Conservation (phyloP, 1,139 yeast species). For the Geotrichum cucujoidarum region DNA sequence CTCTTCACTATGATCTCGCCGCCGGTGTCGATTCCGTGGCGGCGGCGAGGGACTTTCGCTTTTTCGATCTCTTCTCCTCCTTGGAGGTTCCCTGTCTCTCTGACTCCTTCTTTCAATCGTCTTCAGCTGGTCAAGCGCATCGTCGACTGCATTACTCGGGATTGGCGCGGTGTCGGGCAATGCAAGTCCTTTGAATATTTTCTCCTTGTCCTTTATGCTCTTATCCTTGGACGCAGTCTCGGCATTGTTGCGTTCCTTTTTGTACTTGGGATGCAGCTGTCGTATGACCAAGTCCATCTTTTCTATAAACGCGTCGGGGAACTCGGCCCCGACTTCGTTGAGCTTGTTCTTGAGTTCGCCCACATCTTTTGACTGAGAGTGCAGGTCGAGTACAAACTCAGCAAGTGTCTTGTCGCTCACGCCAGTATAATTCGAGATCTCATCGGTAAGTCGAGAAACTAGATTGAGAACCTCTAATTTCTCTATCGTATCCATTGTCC, state of each 20-base stretch:
- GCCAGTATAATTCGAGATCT: slow-evolving; percentile 34
- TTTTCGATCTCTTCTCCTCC: slow-evolving; percentile 1
- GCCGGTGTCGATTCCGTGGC: slow-evolving; percentile 2
- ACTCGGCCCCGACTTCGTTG: slow-evolving; percentile 59
- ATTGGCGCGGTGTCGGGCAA: slow-evolving; percentile 24
- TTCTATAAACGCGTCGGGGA: slow-evolving; percentile 45
- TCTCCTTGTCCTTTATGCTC: slow-evolving; percentile 17
- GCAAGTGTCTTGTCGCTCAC: slow-evolving; percentile 46
- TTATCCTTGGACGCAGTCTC: not conserved
- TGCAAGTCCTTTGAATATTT: slow-evolving; percentile 24
- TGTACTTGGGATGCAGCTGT: slow-evolving; percentile 33
- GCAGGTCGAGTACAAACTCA: slow-evolving; percentile 52
- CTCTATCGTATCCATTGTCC: slow-evolving; percentile 30
- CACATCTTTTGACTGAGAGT: slow-evolving; percentile 37
- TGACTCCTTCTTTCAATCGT: not conserved
- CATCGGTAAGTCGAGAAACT: slow-evolving; percentile 35
- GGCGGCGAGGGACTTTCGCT: not conserved
- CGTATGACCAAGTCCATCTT: slow-evolving; percentile 38
- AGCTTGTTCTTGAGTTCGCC: slow-evolving; percentile 44
- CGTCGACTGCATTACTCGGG: slow-evolving; percentile 12
- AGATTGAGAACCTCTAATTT: slow-evolving; percentile 36
- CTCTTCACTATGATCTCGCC: slow-evolving; percentile 8
- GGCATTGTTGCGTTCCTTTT: slow-evolving; percentile 9
- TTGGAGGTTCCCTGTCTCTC: slow-evolving; percentile 8
- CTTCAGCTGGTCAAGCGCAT: slow-evolving; percentile 14